phyloP scores from a whole-genome alignment of 805 yeast genomes.

The Candida dendrica region DNA sequence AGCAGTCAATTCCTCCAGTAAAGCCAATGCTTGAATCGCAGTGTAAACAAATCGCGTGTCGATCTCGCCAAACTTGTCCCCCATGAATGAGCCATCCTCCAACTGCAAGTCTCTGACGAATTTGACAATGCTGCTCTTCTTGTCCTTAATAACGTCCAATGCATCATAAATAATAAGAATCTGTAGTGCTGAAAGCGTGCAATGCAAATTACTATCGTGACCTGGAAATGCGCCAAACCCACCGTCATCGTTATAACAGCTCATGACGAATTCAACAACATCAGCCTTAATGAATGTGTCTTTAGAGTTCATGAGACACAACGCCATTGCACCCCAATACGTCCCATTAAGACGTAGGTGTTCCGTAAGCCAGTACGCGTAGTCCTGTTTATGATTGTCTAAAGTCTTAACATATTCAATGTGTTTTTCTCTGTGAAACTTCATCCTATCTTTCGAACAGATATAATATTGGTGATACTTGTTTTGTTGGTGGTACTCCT shows the following conservation, averaged over 20 bases:
- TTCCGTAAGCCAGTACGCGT: constrained; percentile 84
- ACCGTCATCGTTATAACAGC: constrained; percentile 59
- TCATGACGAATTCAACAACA: constrained; percentile 58
- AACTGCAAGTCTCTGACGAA: constrained; percentile 32
- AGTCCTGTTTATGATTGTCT: constrained; percentile 47
- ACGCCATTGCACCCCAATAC: constrained; percentile 89
- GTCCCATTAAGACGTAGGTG: constrained; percentile 87
- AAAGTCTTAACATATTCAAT: constrained; percentile 47
- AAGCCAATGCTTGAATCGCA: constrained; percentile 65
- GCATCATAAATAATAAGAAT: constrained; percentile 61
- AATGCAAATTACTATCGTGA: constrained; percentile 82
- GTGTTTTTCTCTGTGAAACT: constrained; percentile 40
- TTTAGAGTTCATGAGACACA: constrained; percentile 49
- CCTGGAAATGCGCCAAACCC: constrained; percentile 88
- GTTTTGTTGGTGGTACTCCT: too few relatives aligned
- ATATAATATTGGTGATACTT: too few relatives aligned
- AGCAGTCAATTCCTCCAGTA: constrained; percentile 57
- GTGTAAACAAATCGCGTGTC: constrained; percentile 89
- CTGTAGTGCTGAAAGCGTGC: constrained; percentile 85
- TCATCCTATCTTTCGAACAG: constrained; percentile 3
- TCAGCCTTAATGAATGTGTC: constrained; percentile 54
- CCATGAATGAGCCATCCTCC: constrained; percentile 69
- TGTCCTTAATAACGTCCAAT: constrained; percentile 34
- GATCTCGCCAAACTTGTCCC: constrained; percentile 87
- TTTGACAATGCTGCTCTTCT: constrained; percentile 25